A percentile compares a stretch with the other conserved stretches of the same genome.
Evolutionary conservation across 352 stramenopile genomes (phyloP).

Genomic region (Phytophthora vignae): DNA sequence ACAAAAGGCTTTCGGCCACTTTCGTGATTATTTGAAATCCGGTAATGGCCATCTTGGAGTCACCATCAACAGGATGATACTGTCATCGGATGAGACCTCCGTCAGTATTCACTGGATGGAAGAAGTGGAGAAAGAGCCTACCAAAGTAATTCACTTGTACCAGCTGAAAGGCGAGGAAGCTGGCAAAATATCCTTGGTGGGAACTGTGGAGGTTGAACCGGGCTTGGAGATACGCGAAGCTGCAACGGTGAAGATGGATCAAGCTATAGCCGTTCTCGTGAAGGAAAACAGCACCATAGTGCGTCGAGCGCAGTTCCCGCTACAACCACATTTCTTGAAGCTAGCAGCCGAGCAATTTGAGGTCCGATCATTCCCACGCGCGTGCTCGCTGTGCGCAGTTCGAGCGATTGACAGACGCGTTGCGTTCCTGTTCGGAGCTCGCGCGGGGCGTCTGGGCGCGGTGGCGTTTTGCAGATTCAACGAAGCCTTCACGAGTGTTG

Average conservation of each 20-base stretch:
- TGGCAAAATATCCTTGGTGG: constrained; percentile 8
- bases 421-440: constrained; percentile 23
- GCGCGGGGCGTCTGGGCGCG: neutral
- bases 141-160: constrained; percentile 25
- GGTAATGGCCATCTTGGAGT: neutral
- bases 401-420: constrained; percentile 22
- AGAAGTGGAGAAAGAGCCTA: constrained; percentile 29
- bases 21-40: constrained; percentile 6
- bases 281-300: constrained; percentile 25
- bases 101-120: neutral
- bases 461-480: constrained; percentile 32
- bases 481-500: constrained; percentile 26
- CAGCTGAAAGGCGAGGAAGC: neutral
- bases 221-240: constrained; percentile 17
- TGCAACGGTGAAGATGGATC: constrained; percentile 18
- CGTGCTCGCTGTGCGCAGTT: constrained; percentile 28
- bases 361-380: constrained; percentile 19
- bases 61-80: neutral
- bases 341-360: constrained; percentile 3
- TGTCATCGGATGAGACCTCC: constrained; percentile 7
- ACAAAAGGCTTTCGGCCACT: constrained; percentile 5
- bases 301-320: constrained; percentile 12
- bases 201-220: constrained; percentile 25
- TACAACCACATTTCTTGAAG: neutral
- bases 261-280: constrained; percentile 20